Base-by-base conservation (phyloP, 176 grass and related monocot species). In the Poa pratensis region DNA sequence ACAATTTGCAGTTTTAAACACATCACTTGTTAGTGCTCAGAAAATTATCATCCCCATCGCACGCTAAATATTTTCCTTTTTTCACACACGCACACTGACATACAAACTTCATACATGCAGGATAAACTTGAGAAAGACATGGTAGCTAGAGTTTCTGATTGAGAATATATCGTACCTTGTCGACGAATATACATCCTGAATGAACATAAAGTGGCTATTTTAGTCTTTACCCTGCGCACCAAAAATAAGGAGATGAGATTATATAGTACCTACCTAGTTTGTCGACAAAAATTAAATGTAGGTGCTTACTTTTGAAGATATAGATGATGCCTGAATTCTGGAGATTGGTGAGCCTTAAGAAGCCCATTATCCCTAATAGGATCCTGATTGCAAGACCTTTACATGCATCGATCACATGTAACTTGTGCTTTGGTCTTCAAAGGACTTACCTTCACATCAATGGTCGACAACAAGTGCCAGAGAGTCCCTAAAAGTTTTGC, bases 1-100 rank as follows among this genome's bases (percentile, higher is more conserved):
- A 60, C 84, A 87, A 87, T 42, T 84, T 84, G 80, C 84, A 80
- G 32, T 90, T 90, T 80, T 11, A 84, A 84, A 90, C 51, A 19
- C 50, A 4, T 60, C 68, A 17, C 59, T 67, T 82, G 39, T 65
- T 75, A 69, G 84, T 90, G 84, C 80, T 82, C 45, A 27, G 16
- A 24, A 32, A 87, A 79, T 87, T 79, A 65, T 72, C 75, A 79
- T 71, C 61, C 68, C 28, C 27, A 39, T 78, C 34, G 27, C 26
- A 20, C 18, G 59, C 46, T 45, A 39, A 9, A 40, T 30, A 48
- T 12, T 57, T 37, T 55, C 58, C 59, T 28, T 45, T 43, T 83
- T 58, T 16, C 74, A 22, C 66, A 50, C 34, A 58, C 65, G 30
- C 11, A 80, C 37, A 70, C 23, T 3, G 20, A 58, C 20, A 64